Percentiles rank a stretch among this genome's conserved stretches.
phyloP scores from a whole-genome alignment of 352 stramenopile species.

The Thalassiosira sp. region DNA sequence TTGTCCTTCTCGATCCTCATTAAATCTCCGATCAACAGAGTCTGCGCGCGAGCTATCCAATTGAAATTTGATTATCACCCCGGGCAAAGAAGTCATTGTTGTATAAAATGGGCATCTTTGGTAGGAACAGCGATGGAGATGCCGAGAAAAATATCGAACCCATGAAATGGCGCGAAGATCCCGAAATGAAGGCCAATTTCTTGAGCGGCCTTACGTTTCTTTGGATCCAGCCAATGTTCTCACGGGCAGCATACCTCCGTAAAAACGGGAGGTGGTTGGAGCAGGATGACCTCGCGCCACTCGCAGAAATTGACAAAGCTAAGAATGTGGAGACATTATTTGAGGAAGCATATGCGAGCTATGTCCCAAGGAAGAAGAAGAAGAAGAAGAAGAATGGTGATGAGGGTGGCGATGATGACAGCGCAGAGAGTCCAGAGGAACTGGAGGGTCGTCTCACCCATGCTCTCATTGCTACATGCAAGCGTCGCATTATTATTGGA shows the following conservation, averaged over 20 bases:
- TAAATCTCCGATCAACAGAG: too few relatives aligned
- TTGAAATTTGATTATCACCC: too few relatives aligned
- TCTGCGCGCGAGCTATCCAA: too few relatives aligned
- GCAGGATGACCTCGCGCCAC: constrained; percentile 57
- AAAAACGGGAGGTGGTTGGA: constrained; percentile 50
- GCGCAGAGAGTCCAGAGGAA: constrained; percentile 25
- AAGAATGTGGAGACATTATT: constrained; percentile 56
- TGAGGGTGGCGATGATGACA: not conserved
- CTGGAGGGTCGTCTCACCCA: constrained; percentile 39
- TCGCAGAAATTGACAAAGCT: constrained; percentile 54
- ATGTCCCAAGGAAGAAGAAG: constrained; percentile 24
- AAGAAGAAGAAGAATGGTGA: constrained; percentile 17
- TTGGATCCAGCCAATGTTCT: constrained; percentile 71
- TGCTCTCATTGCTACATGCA: constrained; percentile 44
- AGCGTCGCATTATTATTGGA: constrained; percentile 47
- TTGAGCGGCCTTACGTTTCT: constrained; percentile 54
- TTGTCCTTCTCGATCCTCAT: too few relatives aligned
- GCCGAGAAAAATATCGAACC: constrained; percentile 15
- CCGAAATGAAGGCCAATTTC: constrained; percentile 56
- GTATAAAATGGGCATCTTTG: not conserved
- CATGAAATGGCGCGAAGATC: constrained; percentile 44
- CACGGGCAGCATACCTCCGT: constrained; percentile 45
- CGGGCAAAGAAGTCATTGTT: too few relatives aligned
- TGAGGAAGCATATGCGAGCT: constrained; percentile 56
- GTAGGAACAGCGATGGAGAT: not conserved